phyloP scores from a whole-genome alignment of 2,329 filamentous ascomycete species.

The Amphichorda felina region DNA sequence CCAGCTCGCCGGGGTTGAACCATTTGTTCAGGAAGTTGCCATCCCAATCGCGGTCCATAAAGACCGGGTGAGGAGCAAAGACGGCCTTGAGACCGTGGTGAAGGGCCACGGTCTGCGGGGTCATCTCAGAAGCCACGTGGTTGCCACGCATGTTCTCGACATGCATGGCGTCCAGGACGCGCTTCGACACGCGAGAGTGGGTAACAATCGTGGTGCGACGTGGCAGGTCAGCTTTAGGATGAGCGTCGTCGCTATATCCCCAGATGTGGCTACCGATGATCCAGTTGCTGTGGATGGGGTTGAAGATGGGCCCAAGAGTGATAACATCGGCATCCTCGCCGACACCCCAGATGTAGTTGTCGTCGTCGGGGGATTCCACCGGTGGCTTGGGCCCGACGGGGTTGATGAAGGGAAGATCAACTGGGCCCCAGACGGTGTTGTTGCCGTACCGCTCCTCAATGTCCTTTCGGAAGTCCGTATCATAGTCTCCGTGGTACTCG shows the following conservation, averaged over 20 bases:
- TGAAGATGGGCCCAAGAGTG: slow-evolving; percentile 69
- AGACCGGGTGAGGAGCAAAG: slow-evolving; percentile 68
- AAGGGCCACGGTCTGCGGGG: slow-evolving; percentile 58
- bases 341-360: slow-evolving; percentile 65
- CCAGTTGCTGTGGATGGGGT: slow-evolving; percentile 62
- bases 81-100: slow-evolving; percentile 72
- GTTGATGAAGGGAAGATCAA: slow-evolving; percentile 43
- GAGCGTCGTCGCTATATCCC: slow-evolving; percentile 44
- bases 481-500: slow-evolving; percentile 52
- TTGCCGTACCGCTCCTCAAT: slow-evolving; percentile 43
- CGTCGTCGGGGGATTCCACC: slow-evolving; percentile 41
- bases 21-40: slow-evolving; percentile 39
- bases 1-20: slow-evolving; percentile 48
- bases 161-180: slow-evolving; percentile 65
- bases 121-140: slow-evolving; percentile 74
- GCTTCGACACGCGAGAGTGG: slow-evolving; percentile 60
- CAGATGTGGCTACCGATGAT: slow-evolving; percentile 57
- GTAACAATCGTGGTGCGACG: slow-evolving; percentile 70
- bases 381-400: slow-evolving; percentile 55
- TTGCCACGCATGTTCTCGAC: slow-evolving; percentile 61
- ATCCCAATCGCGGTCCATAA: slow-evolving; percentile 64
- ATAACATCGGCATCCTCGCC: slow-evolving; percentile 66
- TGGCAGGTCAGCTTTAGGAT: slow-evolving; percentile 44
- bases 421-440: slow-evolving; percentile 55
- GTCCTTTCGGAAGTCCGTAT: slow-evolving; percentile 51